Conservation (phyloP, 2,329 filamentous ascomycete species). For the Sporothrix brasiliensis region DNA sequence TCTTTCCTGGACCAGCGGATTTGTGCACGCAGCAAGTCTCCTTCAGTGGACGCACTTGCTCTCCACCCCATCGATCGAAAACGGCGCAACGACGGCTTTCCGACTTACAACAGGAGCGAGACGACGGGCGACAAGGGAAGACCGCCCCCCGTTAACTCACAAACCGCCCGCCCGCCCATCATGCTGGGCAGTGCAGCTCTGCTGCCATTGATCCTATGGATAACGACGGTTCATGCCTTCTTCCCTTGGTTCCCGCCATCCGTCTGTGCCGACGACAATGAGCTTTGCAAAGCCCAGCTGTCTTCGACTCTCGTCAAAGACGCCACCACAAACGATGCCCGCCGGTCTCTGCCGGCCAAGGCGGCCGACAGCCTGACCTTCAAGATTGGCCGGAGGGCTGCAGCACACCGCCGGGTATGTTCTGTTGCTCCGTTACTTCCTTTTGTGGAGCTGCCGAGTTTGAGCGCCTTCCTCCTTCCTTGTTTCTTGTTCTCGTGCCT, state of each 20-base stretch:
- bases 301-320: neutral
- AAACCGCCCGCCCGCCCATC: slow-evolving; percentile 33
- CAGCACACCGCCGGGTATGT: slow-evolving; percentile 15
- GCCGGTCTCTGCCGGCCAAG: slow-evolving; percentile 27
- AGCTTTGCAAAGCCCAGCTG: slow-evolving; percentile 37
- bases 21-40: slow-evolving; percentile 32
- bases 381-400: slow-evolving; percentile 27
- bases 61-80: neutral
- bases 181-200: slow-evolving; percentile 49
- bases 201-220: slow-evolving; percentile 54
- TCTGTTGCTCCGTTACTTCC: neutral
- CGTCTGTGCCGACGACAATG: slow-evolving; percentile 39
- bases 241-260: slow-evolving; percentile 49
- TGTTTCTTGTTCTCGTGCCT: neutral
- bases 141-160: neutral
- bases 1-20: neutral
- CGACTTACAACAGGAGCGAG: neutral
- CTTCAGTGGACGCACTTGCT: slow-evolving; percentile 35
- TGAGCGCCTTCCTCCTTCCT: neutral
- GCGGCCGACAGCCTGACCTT: slow-evolving; percentile 18
- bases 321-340: slow-evolving; percentile 22
- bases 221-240: slow-evolving; percentile 52
- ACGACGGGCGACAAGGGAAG: neutral
- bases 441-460: neutral
- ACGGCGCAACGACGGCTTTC: slow-evolving; percentile 24